These are phyloP conservation scores for Xylaria sp. DNA, from an alignment of 2,329 filamentous ascomycete species.

Conservation along the genomic window DNA sequence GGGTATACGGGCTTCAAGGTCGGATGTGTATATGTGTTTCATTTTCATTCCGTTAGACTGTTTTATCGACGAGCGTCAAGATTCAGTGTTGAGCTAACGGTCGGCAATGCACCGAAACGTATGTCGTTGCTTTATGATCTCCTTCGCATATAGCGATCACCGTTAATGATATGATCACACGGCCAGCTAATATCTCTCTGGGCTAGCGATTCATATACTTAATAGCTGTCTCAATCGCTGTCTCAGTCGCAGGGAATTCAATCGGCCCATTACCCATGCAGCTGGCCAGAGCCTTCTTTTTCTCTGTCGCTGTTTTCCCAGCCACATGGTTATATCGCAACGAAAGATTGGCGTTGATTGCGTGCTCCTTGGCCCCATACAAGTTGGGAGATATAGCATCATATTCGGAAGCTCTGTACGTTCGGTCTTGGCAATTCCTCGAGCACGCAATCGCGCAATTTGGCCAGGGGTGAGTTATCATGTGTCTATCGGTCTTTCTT, in stretches of 20 bases:
- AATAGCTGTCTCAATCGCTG: not conserved
- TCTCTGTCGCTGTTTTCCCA: not conserved
- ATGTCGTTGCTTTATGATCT: not conserved
- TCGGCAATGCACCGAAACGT: not conserved
- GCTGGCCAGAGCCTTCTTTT: not conserved
- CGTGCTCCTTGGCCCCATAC: constrained; percentile 24
- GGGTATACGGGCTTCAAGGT: too few species aligned
- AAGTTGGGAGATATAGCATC: constrained; percentile 2
- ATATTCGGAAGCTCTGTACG: constrained; percentile 14
- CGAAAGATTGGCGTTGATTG: constrained; percentile 23
- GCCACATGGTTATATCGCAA: not conserved
- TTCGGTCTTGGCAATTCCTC: constrained; percentile 4
- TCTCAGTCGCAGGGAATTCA: not conserved
- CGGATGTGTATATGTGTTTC: too few species aligned
- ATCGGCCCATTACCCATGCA: not conserved
- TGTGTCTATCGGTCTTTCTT: constrained; percentile 4
- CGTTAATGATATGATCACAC: not conserved
- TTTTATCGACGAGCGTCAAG: too few species aligned
- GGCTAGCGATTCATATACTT: not conserved
- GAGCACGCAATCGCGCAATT: constrained; percentile 12
- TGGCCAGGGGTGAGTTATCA: constrained; percentile 10
- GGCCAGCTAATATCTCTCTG: not conserved
- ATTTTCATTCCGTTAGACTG: too few species aligned
- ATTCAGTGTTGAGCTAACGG: not conserved
- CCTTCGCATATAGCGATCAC: not conserved